phyloP scores from a whole-genome alignment of 129 eudicot genomes.

The Helianthus tuberosus region DNA sequence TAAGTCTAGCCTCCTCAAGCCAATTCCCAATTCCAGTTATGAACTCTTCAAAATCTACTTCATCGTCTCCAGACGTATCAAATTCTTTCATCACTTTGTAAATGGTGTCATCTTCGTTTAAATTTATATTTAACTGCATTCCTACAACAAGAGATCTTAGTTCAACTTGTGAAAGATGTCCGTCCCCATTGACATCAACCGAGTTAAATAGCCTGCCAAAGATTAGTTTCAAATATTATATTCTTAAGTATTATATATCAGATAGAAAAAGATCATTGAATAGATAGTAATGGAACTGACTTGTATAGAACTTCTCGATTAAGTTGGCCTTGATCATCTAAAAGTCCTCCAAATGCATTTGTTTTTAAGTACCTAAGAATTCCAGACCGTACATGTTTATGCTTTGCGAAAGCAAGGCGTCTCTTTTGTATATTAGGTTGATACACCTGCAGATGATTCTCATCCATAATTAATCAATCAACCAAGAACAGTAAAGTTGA shows the following conservation, averaged over 20 bases:
- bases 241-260: not conserved
- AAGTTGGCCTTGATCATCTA: constrained; percentile 61
- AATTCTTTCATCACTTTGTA: constrained; percentile 65
- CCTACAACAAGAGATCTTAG: constrained; percentile 64
- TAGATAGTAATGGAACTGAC: constrained; percentile 36
- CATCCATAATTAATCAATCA: not conserved
- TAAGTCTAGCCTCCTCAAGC: constrained; percentile 56
- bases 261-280: not conserved
- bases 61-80: constrained; percentile 51
- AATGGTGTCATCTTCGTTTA: constrained; percentile 54
- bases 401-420: constrained; percentile 60
- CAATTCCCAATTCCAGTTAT: constrained; percentile 48
- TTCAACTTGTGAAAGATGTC: constrained; percentile 49
- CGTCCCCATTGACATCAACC: constrained; percentile 54
- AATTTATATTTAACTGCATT: constrained; percentile 54
- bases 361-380: constrained; percentile 48
- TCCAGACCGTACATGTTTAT: constrained; percentile 66
- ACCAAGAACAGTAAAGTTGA: not conserved
- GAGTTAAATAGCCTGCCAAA: constrained; percentile 56
- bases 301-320: constrained; percentile 46
- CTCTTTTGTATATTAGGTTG: constrained; percentile 76
- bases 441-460: constrained; percentile 47
- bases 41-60: constrained; percentile 49
- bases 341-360: constrained; percentile 50
- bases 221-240: not conserved